Base-by-base conservation (phyloP, 768 basidiomycete species). In the Baorangia bicolor region DNA sequence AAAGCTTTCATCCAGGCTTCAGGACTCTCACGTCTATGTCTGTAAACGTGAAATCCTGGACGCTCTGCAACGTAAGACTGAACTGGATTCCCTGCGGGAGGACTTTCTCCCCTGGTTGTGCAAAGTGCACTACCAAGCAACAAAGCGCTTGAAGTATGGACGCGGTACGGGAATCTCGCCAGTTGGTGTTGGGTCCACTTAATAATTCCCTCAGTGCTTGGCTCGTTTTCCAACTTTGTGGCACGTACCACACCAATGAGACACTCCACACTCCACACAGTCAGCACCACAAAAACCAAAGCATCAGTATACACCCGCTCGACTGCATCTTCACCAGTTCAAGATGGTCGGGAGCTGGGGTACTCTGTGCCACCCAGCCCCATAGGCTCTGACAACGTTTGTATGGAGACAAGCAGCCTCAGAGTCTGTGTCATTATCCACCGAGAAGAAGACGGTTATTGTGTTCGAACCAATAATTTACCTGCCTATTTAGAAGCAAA, bases 41-140 rank as follows among this genome's bases (percentile, higher is more conserved):
- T 94, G 93, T 74, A 82, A 84, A 59, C 81, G 83, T 56, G 79
- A 83, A 18, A 77, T 96, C 9, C 75, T 97, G 25, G 86, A 92
- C 55, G 77, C 84, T 13, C 75, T 94, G 27, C 79, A 82, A 12
- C 80, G 83, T 56, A 91, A 90, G 63, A 74, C 73, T 5, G 80
- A 85, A 61, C 78, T 94, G 39, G 87, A 92, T 48, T 96, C 94
- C 16, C 78, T 98, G 49, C 81, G 89, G 48, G 90, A 95, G 69
- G 93, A 97, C 56, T 91, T 97, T 64, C 69, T 98, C 12, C 95
- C 95, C 0, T 97, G 94, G 92, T 67, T 97, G 52, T 90, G 92
- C 74, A 94, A 92, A 67, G 75, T 90, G 7, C 90, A 91, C 58
- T 93, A 93, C 68, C 86, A 86, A 55, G 74, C 75, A 11, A 76